Percentiles rank a stretch among this genome's conserved stretches.
phyloP scores from a whole-genome alignment of 2,329 filamentous ascomycete genomes.

The Cordyceps tenuipes region DNA sequence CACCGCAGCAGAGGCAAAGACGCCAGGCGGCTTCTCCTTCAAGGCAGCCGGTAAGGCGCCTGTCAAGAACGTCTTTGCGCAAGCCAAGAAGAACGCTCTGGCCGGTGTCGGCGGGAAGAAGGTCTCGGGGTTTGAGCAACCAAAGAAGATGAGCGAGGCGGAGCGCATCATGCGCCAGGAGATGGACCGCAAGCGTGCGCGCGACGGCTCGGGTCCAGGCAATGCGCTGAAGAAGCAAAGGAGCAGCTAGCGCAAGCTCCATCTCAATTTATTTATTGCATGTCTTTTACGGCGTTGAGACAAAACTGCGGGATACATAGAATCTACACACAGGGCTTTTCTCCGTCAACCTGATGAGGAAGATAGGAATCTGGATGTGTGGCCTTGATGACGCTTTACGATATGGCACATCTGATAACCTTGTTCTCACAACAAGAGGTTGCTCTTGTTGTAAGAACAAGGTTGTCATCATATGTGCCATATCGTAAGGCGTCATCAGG shows the following conservation, averaged over 20 bases:
- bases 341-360: too few species aligned
- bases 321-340: neutral
- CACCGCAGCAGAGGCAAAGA: slow-evolving; percentile 14
- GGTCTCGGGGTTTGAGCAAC: slow-evolving; percentile 44
- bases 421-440: too few species aligned
- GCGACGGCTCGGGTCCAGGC: slow-evolving; percentile 38
- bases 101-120: slow-evolving; percentile 54
- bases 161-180: slow-evolving; percentile 86
- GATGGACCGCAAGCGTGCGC: slow-evolving; percentile 59
- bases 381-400: too few species aligned
- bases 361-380: too few species aligned
- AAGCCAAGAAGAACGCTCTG: slow-evolving; percentile 61
- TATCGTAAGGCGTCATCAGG: too few species aligned
- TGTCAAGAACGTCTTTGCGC: slow-evolving; percentile 68
- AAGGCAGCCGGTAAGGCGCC: slow-evolving; percentile 58
- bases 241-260: slow-evolving; percentile 18
- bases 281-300: neutral
- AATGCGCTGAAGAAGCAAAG: slow-evolving; percentile 44
- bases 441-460: too few species aligned
- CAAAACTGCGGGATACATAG: neutral
- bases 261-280: neutral
- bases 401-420: too few species aligned
- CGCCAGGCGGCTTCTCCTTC: slow-evolving; percentile 46
- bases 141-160: slow-evolving; percentile 80
- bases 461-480: too few species aligned